These are phyloP conservation scores for Gymnopus androsaceus DNA, from an alignment of 1,284 basidiomycete genomes.

Conservation along the genomic window DNA sequence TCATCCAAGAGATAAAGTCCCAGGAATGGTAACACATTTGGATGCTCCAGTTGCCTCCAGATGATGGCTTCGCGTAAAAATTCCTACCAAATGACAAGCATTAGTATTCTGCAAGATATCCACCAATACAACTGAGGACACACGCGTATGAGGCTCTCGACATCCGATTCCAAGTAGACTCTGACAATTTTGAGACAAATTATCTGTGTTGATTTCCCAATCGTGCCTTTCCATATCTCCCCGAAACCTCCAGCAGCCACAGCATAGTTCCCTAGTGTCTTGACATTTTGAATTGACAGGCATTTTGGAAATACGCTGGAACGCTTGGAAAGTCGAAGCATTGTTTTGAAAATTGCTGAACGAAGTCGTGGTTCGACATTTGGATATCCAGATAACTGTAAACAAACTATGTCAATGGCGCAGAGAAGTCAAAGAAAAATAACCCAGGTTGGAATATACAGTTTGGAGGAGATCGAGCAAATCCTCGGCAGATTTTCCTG, in stretches of 20 bases:
- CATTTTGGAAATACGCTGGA: conserved; percentile 4
- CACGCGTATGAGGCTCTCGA: conserved; percentile 2
- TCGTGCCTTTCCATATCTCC: conserved; percentile 10
- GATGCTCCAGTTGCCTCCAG: conserved; percentile 34
- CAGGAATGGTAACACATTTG: conserved; percentile 34
- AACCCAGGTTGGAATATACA: neutral
- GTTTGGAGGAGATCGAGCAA: neutral
- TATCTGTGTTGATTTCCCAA: neutral
- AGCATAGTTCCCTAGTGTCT: conserved; percentile 1
- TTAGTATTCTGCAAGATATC: neutral
- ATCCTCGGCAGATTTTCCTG: neutral
- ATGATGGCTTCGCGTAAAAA: conserved; percentile 25
- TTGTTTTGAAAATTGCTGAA: neutral
- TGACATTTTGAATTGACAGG: conserved; percentile 4
- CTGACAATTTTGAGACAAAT: conserved; percentile 6
- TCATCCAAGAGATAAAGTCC: conserved; percentile 25
- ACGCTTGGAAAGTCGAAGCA: conserved; percentile 1
- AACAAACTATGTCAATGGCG: neutral
- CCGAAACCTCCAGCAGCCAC: conserved; percentile 5
- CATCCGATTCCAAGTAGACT: neutral
- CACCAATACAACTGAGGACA: neutral
- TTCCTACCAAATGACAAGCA: neutral
- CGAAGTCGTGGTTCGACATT: neutral
- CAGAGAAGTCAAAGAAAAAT: too few species aligned
- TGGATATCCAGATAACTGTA: neutral